Evolutionary conservation across 768 basidiomycete species (phyloP), one percentile per base, ranked within the genome.

Genomic region (Suillus hirtellus): DNA sequence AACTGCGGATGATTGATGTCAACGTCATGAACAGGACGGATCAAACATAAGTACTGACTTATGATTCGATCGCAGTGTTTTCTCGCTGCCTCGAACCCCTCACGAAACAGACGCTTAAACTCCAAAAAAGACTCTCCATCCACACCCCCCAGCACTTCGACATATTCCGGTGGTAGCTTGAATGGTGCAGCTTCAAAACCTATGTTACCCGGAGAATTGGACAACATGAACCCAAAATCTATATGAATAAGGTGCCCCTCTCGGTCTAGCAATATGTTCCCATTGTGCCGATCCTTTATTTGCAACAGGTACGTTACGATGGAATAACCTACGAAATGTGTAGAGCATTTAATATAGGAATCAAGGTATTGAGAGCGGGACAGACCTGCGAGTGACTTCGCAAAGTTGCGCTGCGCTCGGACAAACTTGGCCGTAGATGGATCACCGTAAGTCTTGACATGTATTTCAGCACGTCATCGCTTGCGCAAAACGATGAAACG

Each of bases 161-260:
- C 83, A 75, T 99, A 99, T 75, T 99, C 97, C 60, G 90, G 81
- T 9, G 95, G 89, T 14, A 99, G 78, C 75, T 99, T 99, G 84
- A 99, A 99, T 1, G 97, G 97, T 2, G 97, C 96, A n/a, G 96
- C 96, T 78, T 99, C 97, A 74, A 99, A 99, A 34, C 96, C 93
- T 66, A 99, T 91, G 73, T 96, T 96, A 21, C 96, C 96, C 0
- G 97, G 97, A 1, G 96, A 95, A 75, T 98, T 98, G 49, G 91
- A 91, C 40, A 99, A 83, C 83, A 99, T 96, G 79, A 99, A 99
- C 2, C 97, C 97, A 73, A 99, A 99, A 75, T 99, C 97, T 65
- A 99, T 99, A 74, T 99, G 93, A 56, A 97, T 89, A 27, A 97
- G 81, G 69, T 96, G 96, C 0, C 97, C 97, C 40, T 97, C 94